phyloP scores from a whole-genome alignment of 2,329 filamentous ascomycete species.

The Penicillium thymicola region DNA sequence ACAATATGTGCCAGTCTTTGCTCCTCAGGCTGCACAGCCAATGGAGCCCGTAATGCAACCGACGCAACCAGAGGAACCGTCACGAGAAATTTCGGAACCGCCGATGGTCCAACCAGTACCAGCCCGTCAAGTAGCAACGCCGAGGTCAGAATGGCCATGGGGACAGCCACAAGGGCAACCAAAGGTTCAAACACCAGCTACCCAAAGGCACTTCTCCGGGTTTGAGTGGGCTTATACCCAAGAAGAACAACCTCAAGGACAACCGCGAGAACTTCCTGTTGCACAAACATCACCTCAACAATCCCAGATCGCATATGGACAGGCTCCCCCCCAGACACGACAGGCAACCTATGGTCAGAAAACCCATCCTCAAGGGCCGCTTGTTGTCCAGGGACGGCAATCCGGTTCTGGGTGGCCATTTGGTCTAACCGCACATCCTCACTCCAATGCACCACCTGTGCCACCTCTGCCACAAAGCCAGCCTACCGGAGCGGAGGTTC shows the following conservation, averaged over 20 bases:
- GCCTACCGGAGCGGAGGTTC: background rate
- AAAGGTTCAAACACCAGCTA: background rate
- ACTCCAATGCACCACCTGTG: background rate
- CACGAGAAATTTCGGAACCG: background rate
- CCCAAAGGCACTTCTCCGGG: background rate
- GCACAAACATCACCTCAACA: background rate
- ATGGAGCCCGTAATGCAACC: background rate
- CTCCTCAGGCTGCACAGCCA: slow-evolving; percentile 50
- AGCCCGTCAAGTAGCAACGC: background rate
- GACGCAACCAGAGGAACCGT: background rate
- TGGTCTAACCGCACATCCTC: slow-evolving; percentile 1
- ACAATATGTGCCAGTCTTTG: slow-evolving; percentile 58
- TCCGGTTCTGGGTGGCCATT: slow-evolving; percentile 8
- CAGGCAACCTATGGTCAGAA: background rate
- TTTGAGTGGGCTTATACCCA: slow-evolving; percentile 3
- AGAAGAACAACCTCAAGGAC: background rate
- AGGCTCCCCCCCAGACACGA: background rate
- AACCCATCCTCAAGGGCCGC: background rate
- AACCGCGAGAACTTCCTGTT: background rate
- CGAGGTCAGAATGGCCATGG: slow-evolving; percentile 5
- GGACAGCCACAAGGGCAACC: background rate
- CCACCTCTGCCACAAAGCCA: background rate
- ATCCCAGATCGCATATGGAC: background rate
- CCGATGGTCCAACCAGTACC: background rate
- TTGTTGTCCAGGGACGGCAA: slow-evolving; percentile 4